phyloP scores from a whole-genome alignment of 2,329 filamentous ascomycete genomes.

The Teratosphaeria epicoccoides region DNA sequence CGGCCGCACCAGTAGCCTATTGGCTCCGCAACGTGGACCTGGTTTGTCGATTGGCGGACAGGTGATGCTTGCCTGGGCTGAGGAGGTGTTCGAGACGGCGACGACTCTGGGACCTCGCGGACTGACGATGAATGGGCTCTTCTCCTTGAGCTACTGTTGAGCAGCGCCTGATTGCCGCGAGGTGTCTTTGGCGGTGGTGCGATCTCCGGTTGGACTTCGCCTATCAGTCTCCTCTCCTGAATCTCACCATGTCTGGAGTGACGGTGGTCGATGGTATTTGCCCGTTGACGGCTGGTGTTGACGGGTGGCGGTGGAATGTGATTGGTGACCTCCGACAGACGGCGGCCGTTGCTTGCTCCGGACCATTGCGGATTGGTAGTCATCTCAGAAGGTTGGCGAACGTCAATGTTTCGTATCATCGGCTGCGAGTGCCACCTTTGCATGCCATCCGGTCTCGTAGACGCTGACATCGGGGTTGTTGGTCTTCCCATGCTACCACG shows the following conservation, averaged over 20 bases:
- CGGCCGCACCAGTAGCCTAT: constrained; percentile 53
- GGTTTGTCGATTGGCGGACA: neutral
- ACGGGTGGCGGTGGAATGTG: neutral
- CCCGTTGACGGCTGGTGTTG: neutral
- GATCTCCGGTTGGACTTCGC: constrained; percentile 20
- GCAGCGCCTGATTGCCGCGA: neutral
- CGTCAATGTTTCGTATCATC: constrained; percentile 12
- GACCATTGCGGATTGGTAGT: neutral
- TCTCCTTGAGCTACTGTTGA: neutral
- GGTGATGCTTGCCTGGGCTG: neutral
- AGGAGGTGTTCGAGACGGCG: neutral
- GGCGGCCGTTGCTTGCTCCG: neutral
- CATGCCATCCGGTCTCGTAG: constrained; percentile 8
- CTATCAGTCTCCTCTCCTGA: constrained; percentile 22
- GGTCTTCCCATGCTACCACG: constrained; percentile 3
- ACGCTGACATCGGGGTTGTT: constrained; percentile 12
- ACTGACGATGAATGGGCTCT: neutral
- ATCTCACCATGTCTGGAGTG: constrained; percentile 19
- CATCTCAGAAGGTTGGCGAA: neutral
- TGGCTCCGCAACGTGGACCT: constrained; percentile 22
- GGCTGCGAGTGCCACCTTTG: constrained; percentile 26
- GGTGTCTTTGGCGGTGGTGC: constrained; percentile 17
- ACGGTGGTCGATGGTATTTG: constrained; percentile 10
- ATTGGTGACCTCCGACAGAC: neutral
- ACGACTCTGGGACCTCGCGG: neutral